Percentiles rank a stretch among this genome's conserved stretches.
These are phyloP conservation scores for Trichomonascaceae sp. DNA, from an alignment of 1,139 yeast species.

Conservation along the genomic window DNA sequence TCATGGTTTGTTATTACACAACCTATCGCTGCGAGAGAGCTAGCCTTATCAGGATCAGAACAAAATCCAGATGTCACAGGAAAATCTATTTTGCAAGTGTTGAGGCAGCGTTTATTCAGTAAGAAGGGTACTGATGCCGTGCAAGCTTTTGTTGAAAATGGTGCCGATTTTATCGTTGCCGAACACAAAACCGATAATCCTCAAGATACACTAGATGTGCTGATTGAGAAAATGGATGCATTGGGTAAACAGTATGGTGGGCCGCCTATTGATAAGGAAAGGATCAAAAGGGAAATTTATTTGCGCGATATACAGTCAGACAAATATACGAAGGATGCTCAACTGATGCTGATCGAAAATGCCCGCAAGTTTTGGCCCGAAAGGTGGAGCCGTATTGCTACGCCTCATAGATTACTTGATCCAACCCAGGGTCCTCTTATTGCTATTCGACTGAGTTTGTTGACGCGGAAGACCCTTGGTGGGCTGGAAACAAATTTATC, in stretches of 20 bases:
- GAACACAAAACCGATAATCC: not conserved
- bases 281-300: not conserved
- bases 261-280: not conserved
- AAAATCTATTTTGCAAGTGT: not conserved
- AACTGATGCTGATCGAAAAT: slow-evolving; percentile 3
- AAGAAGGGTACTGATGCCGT: slow-evolving; percentile 1
- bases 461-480: slow-evolving; percentile 2
- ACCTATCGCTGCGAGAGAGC: slow-evolving; percentile 1
- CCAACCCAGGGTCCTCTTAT: slow-evolving; percentile 5
- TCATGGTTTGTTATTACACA: slow-evolving; percentile 1
- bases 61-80: slow-evolving; percentile 5
- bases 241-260: not conserved
- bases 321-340: slow-evolving; percentile 3
- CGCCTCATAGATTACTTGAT: slow-evolving; percentile 1
- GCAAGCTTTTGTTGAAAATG: slow-evolving; percentile 1
- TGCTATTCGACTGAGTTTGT: slow-evolving; percentile 2
- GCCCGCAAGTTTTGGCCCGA: slow-evolving; percentile 6
- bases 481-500: slow-evolving; percentile 2
- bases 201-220: not conserved
- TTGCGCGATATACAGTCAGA: slow-evolving; percentile 1
- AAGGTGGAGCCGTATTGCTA: slow-evolving; percentile 1
- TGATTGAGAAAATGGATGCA: slow-evolving; percentile 2
- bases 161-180: slow-evolving; percentile 1
- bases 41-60: slow-evolving; percentile 4
- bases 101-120: slow-evolving; percentile 1